These are phyloP conservation scores for Coemansia sp. DNA, from an alignment of 192 early-diverging fungal species.

Conservation along the genomic window DNA sequence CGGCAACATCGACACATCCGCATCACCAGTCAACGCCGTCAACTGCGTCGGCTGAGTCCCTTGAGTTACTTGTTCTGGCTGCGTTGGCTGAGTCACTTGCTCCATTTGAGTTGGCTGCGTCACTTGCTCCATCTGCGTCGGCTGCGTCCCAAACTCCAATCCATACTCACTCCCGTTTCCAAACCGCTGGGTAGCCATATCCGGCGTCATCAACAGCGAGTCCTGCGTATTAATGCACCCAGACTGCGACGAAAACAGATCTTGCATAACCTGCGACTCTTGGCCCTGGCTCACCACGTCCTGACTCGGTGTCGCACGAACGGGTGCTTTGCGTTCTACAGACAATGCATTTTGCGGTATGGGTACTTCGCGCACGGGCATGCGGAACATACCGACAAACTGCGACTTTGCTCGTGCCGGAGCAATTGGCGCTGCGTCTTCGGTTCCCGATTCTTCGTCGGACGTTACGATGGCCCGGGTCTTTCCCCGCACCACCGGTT, in stretches of 20 bases:
- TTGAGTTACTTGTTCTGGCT: neutral
- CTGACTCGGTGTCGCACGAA: neutral
- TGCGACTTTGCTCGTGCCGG: constrained; percentile 15
- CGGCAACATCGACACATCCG: neutral
- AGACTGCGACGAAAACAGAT: constrained; percentile 26
- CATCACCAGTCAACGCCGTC: neutral
- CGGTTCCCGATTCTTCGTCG: constrained; percentile 29
- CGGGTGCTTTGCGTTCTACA: neutral
- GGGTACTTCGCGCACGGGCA: constrained; percentile 23
- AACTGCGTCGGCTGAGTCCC: neutral
- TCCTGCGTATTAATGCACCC: constrained; percentile 39
- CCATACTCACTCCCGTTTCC: too few relatives aligned
- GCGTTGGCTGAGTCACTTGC: neutral
- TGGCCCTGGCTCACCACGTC: neutral
- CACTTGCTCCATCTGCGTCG: constrained; percentile 15
- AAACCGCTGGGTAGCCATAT: neutral
- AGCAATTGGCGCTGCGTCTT: neutral
- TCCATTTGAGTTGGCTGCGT: constrained; percentile 13
- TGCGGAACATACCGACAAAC: constrained; percentile 48
- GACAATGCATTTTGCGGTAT: neutral
- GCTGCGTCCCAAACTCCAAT: constrained; percentile 9
- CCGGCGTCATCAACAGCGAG: constrained; percentile 49
- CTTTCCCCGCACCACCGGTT: neutral
- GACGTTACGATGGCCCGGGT: constrained; percentile 6
- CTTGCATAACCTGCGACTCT: constrained; percentile 29